Conservation (phyloP, 306 rosid species). For the Senna tora region DNA sequence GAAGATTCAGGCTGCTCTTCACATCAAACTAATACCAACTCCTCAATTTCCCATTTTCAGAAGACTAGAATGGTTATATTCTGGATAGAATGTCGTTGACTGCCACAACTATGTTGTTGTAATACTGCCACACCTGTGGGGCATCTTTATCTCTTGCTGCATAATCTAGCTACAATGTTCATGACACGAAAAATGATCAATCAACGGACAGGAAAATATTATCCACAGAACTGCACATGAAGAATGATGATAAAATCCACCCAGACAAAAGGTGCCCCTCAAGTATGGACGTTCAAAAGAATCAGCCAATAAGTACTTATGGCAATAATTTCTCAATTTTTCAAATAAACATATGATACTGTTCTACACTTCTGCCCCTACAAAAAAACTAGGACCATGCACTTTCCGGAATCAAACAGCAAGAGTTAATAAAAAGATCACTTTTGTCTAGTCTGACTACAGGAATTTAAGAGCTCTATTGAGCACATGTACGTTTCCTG, state of each 20-base stretch:
- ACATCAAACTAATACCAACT: constrained; percentile 7
- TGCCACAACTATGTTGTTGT: constrained; percentile 58
- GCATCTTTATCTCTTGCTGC: constrained; percentile 82
- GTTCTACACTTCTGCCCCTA: background rate
- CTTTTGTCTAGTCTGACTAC: background rate
- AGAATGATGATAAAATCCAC: constrained; percentile 16
- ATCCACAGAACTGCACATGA: constrained; percentile 3
- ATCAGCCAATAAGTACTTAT: background rate
- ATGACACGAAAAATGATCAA: background rate
- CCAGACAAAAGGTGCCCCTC: background rate
- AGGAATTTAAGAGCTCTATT: background rate
- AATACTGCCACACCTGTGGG: constrained; percentile 57
- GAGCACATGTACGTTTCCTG: no score
- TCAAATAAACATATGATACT: constrained; percentile 2
- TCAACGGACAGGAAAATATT: background rate
- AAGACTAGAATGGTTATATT: constrained; percentile 35
- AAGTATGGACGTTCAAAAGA: background rate
- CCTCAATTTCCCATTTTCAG: constrained; percentile 19
- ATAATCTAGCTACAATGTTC: constrained; percentile 70
- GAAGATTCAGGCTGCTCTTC: constrained; percentile 17
- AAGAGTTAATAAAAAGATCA: background rate
- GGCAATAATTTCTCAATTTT: background rate
- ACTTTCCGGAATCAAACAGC: background rate
- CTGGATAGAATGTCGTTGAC: constrained; percentile 63
- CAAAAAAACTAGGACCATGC: background rate